A percentile compares a stretch with the other conserved stretches of the same genome.
Evolutionary conservation across 2,329 filamentous ascomycete genomes (phyloP).

Genomic region (Penicillium sp.): DNA sequence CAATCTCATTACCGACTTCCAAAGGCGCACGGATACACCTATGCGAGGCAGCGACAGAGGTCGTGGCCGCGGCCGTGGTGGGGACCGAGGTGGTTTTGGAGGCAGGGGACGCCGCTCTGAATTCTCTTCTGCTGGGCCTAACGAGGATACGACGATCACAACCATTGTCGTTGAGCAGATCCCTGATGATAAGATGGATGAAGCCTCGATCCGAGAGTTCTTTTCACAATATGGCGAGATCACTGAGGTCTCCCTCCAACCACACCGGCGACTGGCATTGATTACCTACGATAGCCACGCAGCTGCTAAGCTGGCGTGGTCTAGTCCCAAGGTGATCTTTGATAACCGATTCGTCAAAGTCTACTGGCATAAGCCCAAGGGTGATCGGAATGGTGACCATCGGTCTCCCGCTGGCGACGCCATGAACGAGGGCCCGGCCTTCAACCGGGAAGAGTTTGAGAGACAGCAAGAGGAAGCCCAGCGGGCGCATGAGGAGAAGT

Average conservation of each 20-base stretch:
- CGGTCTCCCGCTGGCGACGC: no score
- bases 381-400: no score
- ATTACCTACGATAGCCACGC: conserved; percentile 47
- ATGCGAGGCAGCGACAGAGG: conserved; percentile 35
- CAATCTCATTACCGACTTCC: no score
- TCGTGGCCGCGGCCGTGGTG: conserved; percentile 38
- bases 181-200: conserved; percentile 49
- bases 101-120: conserved; percentile 41
- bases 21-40: no score
- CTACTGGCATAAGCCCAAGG: conserved; percentile 51
- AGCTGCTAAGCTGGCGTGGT: conserved; percentile 48
- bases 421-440: conserved; percentile 37
- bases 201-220: conserved; percentile 47
- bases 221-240: conserved; percentile 54
- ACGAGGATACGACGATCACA: conserved; percentile 45
- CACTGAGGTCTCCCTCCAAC: conserved; percentile 47
- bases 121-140: conserved; percentile 47
- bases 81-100: conserved; percentile 35
- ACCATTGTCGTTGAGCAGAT: conserved; percentile 55
- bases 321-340: conserved; percentile 55
- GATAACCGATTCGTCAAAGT: conserved; percentile 58
- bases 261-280: conserved; percentile 47
- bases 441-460: conserved; percentile 48
- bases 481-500: conserved; percentile 47
- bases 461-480: conserved; percentile 51